A percentile compares a stretch with the other conserved stretches of the same genome.
Evolutionary conservation across 345 rosid species (phyloP).

Genomic region (Citrus sp.): DNA sequence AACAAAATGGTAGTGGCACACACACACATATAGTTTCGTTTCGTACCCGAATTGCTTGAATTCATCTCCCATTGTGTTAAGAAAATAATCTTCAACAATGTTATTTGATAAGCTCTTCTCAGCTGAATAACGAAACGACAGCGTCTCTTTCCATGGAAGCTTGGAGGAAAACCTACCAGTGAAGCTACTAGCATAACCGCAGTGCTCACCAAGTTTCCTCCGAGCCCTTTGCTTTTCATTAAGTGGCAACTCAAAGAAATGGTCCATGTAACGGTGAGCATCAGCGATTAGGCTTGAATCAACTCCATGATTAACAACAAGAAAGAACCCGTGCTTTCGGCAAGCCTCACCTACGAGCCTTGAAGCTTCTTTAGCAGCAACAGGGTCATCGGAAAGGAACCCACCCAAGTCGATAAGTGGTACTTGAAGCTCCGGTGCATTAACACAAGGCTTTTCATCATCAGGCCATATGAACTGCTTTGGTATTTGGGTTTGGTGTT

Average conservation of each 20-base stretch:
- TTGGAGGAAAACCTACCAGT: conserved; percentile 87
- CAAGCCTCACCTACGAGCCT: conserved; percentile 69
- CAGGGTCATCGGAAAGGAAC: conserved; percentile 56
- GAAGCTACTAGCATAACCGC: conserved; percentile 97
- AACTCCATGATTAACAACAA: conserved; percentile 86
- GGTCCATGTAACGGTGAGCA: conserved; percentile 64
- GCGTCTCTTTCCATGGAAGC: conserved; percentile 98
- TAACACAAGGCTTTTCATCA: conserved; percentile 51
- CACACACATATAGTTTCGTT: background rate
- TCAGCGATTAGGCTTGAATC: conserved; percentile 51
- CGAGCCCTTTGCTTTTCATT: conserved; percentile 66
- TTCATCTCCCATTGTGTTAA: conserved; percentile 58
- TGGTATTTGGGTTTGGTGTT: conserved; percentile 53
- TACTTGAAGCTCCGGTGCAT: conserved; percentile 64
- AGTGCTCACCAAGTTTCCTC: conserved; percentile 75
- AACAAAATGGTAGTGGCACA: background rate
- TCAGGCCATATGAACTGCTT: conserved; percentile 91
- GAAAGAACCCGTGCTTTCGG: conserved; percentile 81
- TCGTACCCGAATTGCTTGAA: conserved; percentile 66
- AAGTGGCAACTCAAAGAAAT: conserved; percentile 75
- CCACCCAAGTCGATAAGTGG: conserved; percentile 68
- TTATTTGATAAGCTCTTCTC: conserved; percentile 31
- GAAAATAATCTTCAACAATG: conserved; percentile 55
- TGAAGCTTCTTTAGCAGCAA: conserved; percentile 51
- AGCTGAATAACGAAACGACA: conserved; percentile 65